phyloP scores from a whole-genome alignment of 2,329 filamentous ascomycete genomes.

The Microcyclosporella mali region DNA sequence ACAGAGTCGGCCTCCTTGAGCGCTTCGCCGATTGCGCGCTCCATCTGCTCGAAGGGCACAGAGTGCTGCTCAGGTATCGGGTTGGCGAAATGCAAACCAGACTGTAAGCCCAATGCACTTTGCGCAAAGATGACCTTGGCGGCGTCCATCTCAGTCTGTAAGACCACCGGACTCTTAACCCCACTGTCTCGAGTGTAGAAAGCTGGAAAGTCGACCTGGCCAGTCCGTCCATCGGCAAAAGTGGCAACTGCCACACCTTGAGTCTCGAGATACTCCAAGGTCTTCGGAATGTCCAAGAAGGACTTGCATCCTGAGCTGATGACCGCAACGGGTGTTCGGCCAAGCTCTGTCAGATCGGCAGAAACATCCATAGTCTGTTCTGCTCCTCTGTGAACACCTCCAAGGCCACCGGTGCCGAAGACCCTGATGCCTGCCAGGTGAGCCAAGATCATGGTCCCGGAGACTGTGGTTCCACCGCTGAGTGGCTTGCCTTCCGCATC shows the following conservation, averaged over 20 bases:
- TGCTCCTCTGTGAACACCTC: slow-evolving; percentile 86
- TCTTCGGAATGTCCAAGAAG: slow-evolving; percentile 86
- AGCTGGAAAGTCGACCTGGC: slow-evolving; percentile 75
- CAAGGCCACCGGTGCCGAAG: slow-evolving; percentile 90
- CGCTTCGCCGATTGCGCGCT: slow-evolving; percentile 61
- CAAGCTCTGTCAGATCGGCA: slow-evolving; percentile 89
- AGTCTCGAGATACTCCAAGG: slow-evolving; percentile 72
- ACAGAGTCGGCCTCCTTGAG: slow-evolving; percentile 58
- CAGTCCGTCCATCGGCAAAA: slow-evolving; percentile 73
- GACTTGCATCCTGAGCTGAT: slow-evolving; percentile 90
- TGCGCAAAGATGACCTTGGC: slow-evolving; percentile 84
- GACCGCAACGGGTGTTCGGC: slow-evolving; percentile 80
- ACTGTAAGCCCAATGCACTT: slow-evolving; percentile 62
- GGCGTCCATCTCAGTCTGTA: slow-evolving; percentile 71
- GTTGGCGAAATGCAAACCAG: slow-evolving; percentile 82
- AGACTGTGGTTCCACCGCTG: slow-evolving; percentile 87
- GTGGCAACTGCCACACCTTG: slow-evolving; percentile 77
- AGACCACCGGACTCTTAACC: slow-evolving; percentile 66
- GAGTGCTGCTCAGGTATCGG: slow-evolving; percentile 68
- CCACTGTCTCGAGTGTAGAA: slow-evolving; percentile 92
- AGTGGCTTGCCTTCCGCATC: slow-evolving; percentile 60
- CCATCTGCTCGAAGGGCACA: slow-evolving; percentile 66
- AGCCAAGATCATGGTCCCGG: slow-evolving; percentile 87
- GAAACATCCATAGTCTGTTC: slow-evolving; percentile 88
- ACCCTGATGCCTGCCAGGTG: slow-evolving; percentile 80